These are phyloP conservation scores for Teratosphaeria epicoccoides DNA, from an alignment of 2,329 filamentous ascomycete species.

Conservation along the genomic window DNA sequence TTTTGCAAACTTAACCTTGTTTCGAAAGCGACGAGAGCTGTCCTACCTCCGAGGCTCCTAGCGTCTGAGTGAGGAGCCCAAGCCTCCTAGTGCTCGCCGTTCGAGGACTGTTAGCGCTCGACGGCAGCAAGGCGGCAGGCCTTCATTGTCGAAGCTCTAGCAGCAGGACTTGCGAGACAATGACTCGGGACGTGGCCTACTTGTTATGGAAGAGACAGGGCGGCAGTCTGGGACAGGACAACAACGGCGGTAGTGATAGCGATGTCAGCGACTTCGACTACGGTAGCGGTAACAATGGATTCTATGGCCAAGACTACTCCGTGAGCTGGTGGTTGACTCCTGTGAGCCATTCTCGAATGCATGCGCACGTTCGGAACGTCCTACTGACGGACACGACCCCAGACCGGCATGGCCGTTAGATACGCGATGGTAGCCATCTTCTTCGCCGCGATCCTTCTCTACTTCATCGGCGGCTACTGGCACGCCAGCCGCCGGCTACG, in stretches of 20 bases:
- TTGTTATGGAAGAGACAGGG: conserved; percentile 3
- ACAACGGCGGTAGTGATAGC: conserved; percentile 1
- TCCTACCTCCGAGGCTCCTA: too few species aligned
- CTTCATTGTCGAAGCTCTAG: not conserved
- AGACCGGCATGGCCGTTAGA: conserved; percentile 40
- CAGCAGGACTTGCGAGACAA: not conserved
- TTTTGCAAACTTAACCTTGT: too few species aligned
- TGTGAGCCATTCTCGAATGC: conserved; percentile 8
- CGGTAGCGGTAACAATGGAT: conserved; percentile 3
- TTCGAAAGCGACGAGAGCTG: too few species aligned
- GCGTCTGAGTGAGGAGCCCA: too few species aligned
- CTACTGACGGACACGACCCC: conserved; percentile 1
- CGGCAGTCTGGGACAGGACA: not conserved
- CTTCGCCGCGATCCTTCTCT: conserved; percentile 47
- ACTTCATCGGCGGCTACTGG: conserved; percentile 56
- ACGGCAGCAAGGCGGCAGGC: too few species aligned
- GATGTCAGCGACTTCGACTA: not conserved
- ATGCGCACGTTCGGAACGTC: not conserved
- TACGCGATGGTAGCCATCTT: conserved; percentile 59
- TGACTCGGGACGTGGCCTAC: not conserved
- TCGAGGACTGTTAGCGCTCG: too few species aligned
- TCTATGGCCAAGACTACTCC: conserved; percentile 3
- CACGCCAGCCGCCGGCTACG: conserved; percentile 58
- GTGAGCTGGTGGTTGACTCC: conserved; percentile 19
- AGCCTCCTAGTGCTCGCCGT: too few species aligned